Evolutionary conservation across 2,329 filamentous ascomycete species (phyloP), one percentile per base, ranked within the genome.

Genomic region (Colletotrichum sansevieriae): DNA sequence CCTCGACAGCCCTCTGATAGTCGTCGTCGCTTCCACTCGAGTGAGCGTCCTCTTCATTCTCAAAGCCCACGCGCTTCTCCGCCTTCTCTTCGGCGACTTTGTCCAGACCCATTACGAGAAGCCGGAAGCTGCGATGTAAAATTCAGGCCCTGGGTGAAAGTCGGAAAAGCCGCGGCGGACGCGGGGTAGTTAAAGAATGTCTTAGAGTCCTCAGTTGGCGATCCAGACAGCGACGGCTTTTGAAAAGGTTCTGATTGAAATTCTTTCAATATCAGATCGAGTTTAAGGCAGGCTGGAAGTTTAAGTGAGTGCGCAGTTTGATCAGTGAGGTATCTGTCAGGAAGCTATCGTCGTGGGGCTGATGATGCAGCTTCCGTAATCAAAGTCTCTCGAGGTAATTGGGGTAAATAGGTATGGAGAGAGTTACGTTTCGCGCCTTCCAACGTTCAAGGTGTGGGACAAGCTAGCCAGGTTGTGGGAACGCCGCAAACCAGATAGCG

Each of bases 1-100:
- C 86, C 81, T 88, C 86, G 56, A 88, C 82, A 11, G 84, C 78
- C 56, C 77, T 79, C 52, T 77, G 79, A 63, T 71, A 78, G 51
- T 88, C 86, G 64, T 88, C 86, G 55, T 86, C 85, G 71, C 84
- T 86, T 41, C 78, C 81, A 61, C 82, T 83, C 4, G 82, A 83
- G 46, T 76, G 76, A 29, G 76, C 78, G 46, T 83, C 81, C 43
- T 82, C 79, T 47, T 77, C 75, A 47, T 76, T 73, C 59, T 73
- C 70, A 33, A 73, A 74, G 47, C 70, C 65, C 12, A 77, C 74
- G 25, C 75, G 74, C 70, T 74, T 77, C 39, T 71, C 71, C 47
- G 51, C n/a, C 37, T 63, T 63, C 25, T 69, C 66, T 39, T 72
- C 72, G 62, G n/a, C 51, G 22, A 39, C 29, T 29, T 35, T 22